Base-by-base conservation (phyloP, 768 basidiomycete genomes). In the Leucocoprinus leucothites region DNA sequence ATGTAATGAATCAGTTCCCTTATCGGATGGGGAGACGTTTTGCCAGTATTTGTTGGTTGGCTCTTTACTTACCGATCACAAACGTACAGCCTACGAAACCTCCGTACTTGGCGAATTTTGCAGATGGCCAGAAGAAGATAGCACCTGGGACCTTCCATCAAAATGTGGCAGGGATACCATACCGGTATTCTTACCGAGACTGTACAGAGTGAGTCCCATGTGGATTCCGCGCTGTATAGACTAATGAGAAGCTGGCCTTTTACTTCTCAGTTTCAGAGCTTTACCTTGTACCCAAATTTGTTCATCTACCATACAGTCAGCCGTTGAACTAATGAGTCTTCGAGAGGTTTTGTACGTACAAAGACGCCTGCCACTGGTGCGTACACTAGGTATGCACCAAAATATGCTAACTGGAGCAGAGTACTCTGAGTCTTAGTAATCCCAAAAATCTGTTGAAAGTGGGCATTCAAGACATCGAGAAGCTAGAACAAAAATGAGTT, bases 41-140 rank as follows among this genome's bases (percentile, higher is more conserved):
- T 31, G 14, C 26, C 24, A 8, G 22, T 5, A 8, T 24, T 43
- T 25, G 25, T 38, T 19, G 31, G 19, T 21, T 48, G 34, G 34
- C 14, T 31, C 9, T 19, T 24, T 43, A 46, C 71, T 61, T 55
- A 82, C 82, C 82, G 50, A 85, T 86, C 46, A 86, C 79, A 64
- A 84, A 86, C 1, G 87, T 89, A 65, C 83, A 84, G 22, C 83
- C 83, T 28, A 90, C 85, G 63, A 90, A 89, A 19, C 87, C 87
- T 26, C 82, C 83, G 56, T 86, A 90, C 61, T 78, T 82, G 51
- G 73, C 72, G 64, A 76, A 89, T 61, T 78, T 82, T 35, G 87
- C 86, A 40, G 84, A 85, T 16, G 87, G 86, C 88, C 87, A 89
- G 74, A 89, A 90, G 67, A 88, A 84, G 58, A 90, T 76, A 21